Evolutionary conservation across 441 rosid species (phyloP).

Genomic region (Jatropha podagrica): DNA sequence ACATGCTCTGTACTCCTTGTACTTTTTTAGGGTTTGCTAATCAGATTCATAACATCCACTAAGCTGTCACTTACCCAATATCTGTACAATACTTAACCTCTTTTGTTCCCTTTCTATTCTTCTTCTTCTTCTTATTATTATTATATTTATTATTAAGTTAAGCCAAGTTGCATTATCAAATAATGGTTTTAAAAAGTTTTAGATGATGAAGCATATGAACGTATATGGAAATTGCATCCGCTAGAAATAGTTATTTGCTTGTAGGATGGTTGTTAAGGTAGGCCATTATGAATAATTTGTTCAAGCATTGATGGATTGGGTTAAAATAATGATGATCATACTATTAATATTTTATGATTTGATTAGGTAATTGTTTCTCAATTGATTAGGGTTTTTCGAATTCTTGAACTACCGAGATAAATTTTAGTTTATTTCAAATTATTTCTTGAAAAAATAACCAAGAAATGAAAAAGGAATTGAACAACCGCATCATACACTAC

Average conservation of each 20-base stretch:
- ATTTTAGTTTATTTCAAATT: not conserved
- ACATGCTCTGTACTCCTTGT: slow-evolving; percentile 10
- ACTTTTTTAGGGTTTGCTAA: slow-evolving; percentile 6
- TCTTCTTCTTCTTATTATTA: not conserved
- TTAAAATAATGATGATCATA: not conserved
- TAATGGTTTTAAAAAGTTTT: not conserved
- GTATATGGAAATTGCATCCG: no score
- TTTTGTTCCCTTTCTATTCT: slow-evolving; percentile 1
- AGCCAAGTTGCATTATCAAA: not conserved
- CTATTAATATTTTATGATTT: not conserved
- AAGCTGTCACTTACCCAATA: slow-evolving; percentile 13
- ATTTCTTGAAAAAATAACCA: not conserved
- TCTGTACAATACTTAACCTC: not conserved
- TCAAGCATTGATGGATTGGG: not conserved
- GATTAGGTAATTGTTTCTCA: not conserved
- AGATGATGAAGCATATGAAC: no score
- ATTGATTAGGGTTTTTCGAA: not conserved
- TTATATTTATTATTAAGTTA: not conserved
- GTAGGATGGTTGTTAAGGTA: not conserved
- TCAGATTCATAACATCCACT: not conserved
- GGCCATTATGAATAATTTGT: not conserved
- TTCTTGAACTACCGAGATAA: not conserved
- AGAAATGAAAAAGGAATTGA: no score
- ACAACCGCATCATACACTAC: no score
- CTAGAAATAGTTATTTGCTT: no score